Evolutionary conservation across 805 yeast genomes (phyloP).

Genomic region (Starmerella bombicola): DNA sequence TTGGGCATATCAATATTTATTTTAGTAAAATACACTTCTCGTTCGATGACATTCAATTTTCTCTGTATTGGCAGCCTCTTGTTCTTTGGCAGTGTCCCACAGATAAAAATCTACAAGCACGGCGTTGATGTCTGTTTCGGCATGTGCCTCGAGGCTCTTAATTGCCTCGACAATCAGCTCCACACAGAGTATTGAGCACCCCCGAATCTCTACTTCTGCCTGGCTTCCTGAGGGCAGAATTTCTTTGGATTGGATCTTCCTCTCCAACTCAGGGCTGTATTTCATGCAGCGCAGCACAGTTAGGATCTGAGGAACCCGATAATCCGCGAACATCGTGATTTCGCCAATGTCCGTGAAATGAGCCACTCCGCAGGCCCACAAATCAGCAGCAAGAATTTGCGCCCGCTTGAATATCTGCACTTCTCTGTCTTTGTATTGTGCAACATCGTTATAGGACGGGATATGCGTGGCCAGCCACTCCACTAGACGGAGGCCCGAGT

Average conservation of each 20-base stretch:
- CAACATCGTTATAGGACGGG: conserved; percentile 29
- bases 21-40: conserved; percentile 29
- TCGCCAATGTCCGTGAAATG: conserved; percentile 31
- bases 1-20: background rate
- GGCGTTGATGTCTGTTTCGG: conserved; percentile 25
- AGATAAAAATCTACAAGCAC: conserved; percentile 34
- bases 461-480: conserved; percentile 24
- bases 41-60: conserved; percentile 31
- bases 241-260: conserved; percentile 19
- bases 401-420: conserved; percentile 33
- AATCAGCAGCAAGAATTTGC: conserved; percentile 34
- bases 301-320: conserved; percentile 36
- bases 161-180: conserved; percentile 28
- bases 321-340: conserved; percentile 38
- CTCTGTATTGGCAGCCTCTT: conserved; percentile 24
- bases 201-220: conserved; percentile 33
- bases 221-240: conserved; percentile 26
- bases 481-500: conserved; percentile 29
- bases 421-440: conserved; percentile 23
- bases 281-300: conserved; percentile 29
- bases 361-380: conserved; percentile 35
- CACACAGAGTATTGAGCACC: conserved; percentile 34
- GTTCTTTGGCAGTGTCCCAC: conserved; percentile 36
- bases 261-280: conserved; percentile 26
- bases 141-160: conserved; percentile 14